phyloP scores from a whole-genome alignment of 345 rosid species.

The Camelina sativa region DNA sequence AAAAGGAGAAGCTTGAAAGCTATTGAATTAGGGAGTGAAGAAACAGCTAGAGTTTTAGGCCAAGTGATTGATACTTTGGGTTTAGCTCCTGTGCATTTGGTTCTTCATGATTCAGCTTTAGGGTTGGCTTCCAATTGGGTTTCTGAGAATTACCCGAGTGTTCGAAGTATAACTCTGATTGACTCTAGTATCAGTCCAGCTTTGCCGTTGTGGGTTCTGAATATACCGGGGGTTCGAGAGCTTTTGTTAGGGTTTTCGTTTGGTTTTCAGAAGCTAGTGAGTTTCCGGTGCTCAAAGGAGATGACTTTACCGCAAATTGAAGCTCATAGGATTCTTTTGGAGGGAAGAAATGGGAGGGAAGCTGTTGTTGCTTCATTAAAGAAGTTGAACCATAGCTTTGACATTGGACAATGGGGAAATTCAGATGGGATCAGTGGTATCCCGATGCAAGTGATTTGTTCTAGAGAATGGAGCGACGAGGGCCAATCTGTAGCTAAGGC shows the following conservation, averaged over 20 bases:
- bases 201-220: conserved; percentile 66
- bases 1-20: conserved; percentile 55
- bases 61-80: conserved; percentile 75
- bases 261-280: conserved; percentile 56
- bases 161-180: conserved; percentile 79
- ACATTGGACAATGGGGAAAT: conserved; percentile 76
- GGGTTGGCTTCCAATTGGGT: conserved; percentile 77
- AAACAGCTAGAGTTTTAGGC: conserved; percentile 64
- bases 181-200: conserved; percentile 73
- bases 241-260: conserved; percentile 56
- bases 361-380: conserved; percentile 62
- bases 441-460: conserved; percentile 87
- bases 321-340: conserved; percentile 75
- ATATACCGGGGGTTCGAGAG: conserved; percentile 63
- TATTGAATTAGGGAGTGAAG: conserved; percentile 70
- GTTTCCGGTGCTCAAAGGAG: conserved; percentile 62
- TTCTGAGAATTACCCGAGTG: conserved; percentile 52
- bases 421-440: conserved; percentile 58
- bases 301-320: conserved; percentile 55
- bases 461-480: conserved; percentile 69
- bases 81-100: conserved; percentile 83
- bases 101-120: conserved; percentile 88
- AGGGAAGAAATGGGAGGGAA: conserved; percentile 70
- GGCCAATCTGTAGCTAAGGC: conserved; percentile 62
- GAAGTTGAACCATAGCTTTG: conserved; percentile 78